Conservation (phyloP, 2,329 filamentous ascomycete species). For the Hymenoscyphus fructigenus region DNA sequence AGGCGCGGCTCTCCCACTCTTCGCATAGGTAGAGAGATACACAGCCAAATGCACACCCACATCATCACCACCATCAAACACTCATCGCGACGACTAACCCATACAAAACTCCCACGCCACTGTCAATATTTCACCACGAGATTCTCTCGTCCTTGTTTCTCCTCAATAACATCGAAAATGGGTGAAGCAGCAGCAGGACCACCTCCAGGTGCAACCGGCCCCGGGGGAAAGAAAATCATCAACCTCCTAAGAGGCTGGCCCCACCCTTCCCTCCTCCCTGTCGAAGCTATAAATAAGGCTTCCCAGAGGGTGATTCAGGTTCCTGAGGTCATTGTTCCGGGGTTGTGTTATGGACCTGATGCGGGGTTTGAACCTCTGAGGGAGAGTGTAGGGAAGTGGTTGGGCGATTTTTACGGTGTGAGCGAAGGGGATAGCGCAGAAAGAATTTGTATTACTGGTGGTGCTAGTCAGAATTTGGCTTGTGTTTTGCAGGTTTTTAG, state of each 20-base stretch:
- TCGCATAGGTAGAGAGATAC: neutral
- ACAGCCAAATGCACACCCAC: neutral
- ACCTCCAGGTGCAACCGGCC: too few relatives aligned
- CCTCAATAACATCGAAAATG: neutral
- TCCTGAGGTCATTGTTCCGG: constrained; percentile 56
- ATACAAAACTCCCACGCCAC: neutral
- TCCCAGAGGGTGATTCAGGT: constrained; percentile 60
- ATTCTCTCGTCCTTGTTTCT: neutral
- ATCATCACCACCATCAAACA: neutral
- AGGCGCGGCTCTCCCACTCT: neutral
- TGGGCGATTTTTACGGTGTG: constrained; percentile 51
- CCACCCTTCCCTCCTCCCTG: constrained; percentile 41
- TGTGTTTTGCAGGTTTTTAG: constrained; percentile 77
- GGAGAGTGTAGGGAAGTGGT: constrained; percentile 67
- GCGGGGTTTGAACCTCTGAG: constrained; percentile 70
- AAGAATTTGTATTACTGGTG: constrained; percentile 78
- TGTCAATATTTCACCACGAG: too few relatives aligned
- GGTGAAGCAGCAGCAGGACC: constrained; percentile 6
- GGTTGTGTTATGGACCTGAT: constrained; percentile 79
- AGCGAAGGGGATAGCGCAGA: constrained; percentile 65
- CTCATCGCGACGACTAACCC: neutral
- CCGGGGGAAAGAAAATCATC: constrained; percentile 41
- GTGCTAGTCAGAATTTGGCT: constrained; percentile 80
- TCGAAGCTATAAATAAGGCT: constrained; percentile 34
- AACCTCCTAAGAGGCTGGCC: constrained; percentile 72